Base-by-base conservation (phyloP, 768 basidiomycete species). In the Asterophora lycoperdoides region DNA sequence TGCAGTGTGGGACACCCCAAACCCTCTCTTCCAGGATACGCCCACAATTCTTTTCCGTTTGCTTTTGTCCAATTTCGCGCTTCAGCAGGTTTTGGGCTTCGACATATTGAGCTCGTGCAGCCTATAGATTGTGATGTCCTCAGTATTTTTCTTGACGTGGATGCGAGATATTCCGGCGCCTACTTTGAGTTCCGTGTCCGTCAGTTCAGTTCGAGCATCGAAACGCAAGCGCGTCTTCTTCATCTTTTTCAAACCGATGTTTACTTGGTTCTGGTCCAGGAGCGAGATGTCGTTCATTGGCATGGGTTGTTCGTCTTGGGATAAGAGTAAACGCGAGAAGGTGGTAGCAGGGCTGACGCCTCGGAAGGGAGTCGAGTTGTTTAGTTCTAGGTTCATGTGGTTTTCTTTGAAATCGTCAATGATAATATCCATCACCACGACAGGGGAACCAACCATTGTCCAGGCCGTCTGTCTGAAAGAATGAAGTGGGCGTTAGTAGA, bases 181-280 rank as follows among this genome's bases (percentile, higher is more conserved):
- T 48, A 81, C 90, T 72, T 84, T 86, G 37, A 93, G 70, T 65
- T 93, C 88, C 3, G 87, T 84, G 50, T 91, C 87, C 4, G 89
- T 88, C 32, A 93, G 67, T 60, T 93, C 90, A 5, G 82, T 93
- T 51, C 87, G 75, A 4, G 75, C 67, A 62, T 93, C 90, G 6
- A 92, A 63, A 3, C 87, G 67, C 35, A 83, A 61, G 38, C 82
- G 74, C 8, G 76, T 85, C 47, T 72, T 64, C 79, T 86, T 45
- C 55, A 41, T 52, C 68, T 69, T 58, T 62, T 68, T 44, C 23
- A 33, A 19, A 42, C 49, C 40, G 29, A 23, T 23, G 34, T 60
- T 60, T 9, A 45, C 34, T 40, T 54, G 42, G 51, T 57, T 56
- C 8, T 52, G 56, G 44, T 63, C 60, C 44, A 63, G 54, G 9